Percentiles rank a stretch among this genome's conserved stretches.
Evolutionary conservation across 345 rosid genomes (phyloP).

Genomic region (Populus euphratica): DNA sequence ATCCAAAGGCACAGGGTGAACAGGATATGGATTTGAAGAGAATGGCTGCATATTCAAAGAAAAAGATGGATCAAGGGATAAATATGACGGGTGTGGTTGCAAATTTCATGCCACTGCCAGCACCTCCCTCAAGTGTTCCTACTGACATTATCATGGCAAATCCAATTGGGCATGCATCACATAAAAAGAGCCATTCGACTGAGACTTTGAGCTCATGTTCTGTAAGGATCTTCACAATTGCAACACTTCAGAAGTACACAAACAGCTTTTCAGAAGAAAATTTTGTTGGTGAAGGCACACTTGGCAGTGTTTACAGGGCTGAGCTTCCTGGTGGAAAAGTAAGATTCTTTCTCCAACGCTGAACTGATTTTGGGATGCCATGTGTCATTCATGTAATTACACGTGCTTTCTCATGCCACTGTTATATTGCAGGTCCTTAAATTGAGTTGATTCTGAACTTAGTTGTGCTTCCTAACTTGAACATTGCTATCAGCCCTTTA

Average conservation of each 20-base stretch:
- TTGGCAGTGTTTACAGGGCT: constrained; percentile 71
- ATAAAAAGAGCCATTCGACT: constrained; percentile 23
- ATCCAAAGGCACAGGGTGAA: constrained; percentile 32
- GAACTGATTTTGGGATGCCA: neutral
- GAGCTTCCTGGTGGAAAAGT: constrained; percentile 83
- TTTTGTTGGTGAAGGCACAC: constrained; percentile 70
- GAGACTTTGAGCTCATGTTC: constrained; percentile 36
- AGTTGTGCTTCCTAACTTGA: neutral
- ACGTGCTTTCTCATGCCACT: neutral
- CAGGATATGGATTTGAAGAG: constrained; percentile 28
- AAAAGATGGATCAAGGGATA: constrained; percentile 21
- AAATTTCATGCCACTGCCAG: constrained; percentile 33
- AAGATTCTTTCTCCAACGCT: constrained; percentile 5
- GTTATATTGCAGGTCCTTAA: neutral
- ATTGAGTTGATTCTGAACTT: neutral
- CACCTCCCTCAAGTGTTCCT: constrained; percentile 34
- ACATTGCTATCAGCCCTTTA: neutral
- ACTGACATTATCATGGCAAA: constrained; percentile 42
- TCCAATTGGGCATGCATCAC: constrained; percentile 28
- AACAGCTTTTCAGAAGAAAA: constrained; percentile 69
- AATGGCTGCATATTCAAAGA: constrained; percentile 31
- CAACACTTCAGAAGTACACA: constrained; percentile 83
- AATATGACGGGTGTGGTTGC: constrained; percentile 13
- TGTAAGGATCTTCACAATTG: constrained; percentile 51
- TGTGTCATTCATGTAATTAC: neutral